Percentiles rank a stretch among this genome's conserved stretches.
These are phyloP conservation scores for Cutaneotrichosporon cutaneum DNA, from an alignment of 1,284 basidiomycete species.

Conservation along the genomic window DNA sequence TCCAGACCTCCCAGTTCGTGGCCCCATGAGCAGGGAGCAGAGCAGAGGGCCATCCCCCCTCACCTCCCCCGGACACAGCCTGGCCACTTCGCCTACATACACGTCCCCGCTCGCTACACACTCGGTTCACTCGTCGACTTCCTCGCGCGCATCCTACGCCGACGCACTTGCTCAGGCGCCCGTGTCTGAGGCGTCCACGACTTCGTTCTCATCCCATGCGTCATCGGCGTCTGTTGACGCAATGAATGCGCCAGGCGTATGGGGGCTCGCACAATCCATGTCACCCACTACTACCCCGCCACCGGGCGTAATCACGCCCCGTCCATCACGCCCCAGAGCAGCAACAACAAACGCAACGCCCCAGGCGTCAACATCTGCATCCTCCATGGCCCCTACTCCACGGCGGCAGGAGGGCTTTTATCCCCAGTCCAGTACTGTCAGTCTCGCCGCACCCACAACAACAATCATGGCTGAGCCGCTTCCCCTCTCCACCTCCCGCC, in stretches of 20 bases:
- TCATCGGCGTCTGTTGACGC: neutral
- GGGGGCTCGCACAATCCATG: slow-evolving; percentile 1
- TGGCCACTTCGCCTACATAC: neutral
- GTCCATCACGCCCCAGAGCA: slow-evolving; percentile 1
- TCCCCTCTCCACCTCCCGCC: neutral
- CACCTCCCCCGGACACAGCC: slow-evolving; percentile 9
- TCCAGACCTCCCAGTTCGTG: slow-evolving; percentile 23
- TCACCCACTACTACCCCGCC: neutral
- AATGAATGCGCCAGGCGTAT: neutral
- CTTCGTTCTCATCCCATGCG: neutral
- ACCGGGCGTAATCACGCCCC: neutral
- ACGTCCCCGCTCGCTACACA: neutral
- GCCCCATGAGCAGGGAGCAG: slow-evolving; percentile 17
- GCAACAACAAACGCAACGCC: slow-evolving; percentile 6
- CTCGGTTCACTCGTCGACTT: neutral
- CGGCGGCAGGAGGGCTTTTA: slow-evolving; percentile 2
- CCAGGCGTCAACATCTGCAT: neutral
- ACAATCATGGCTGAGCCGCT: neutral
- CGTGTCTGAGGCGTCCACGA: neutral
- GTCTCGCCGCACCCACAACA: neutral
- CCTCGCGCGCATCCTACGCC: slow-evolving; percentile 10
- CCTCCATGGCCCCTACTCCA: neutral
- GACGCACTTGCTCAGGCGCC: slow-evolving; percentile 9
- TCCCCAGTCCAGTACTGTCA: neutral
- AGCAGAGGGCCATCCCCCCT: slow-evolving; percentile 15